Percentiles rank a stretch among this genome's conserved stretches.
These are phyloP conservation scores for Medicago arabica DNA, from an alignment of 306 rosid genomes.

Conservation along the genomic window DNA sequence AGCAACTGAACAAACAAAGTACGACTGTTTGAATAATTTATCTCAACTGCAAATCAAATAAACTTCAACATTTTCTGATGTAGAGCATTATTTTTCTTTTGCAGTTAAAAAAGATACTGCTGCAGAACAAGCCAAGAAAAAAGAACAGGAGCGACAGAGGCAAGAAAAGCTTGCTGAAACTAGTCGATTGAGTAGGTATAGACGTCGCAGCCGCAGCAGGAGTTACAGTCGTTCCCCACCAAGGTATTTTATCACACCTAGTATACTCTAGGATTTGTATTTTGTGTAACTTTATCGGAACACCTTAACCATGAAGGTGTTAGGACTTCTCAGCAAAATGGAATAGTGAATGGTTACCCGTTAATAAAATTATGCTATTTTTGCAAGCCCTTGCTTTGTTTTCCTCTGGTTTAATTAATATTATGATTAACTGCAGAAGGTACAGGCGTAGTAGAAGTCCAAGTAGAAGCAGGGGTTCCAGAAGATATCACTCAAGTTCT, in stretches of 20 bases:
- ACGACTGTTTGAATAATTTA: slow-evolving; percentile 42
- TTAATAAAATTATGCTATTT: slow-evolving; percentile 3
- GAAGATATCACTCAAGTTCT: slow-evolving; percentile 69
- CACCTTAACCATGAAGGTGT: not conserved
- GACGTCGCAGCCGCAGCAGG: slow-evolving; percentile 75
- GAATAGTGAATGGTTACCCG: not conserved
- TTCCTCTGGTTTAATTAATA: slow-evolving; percentile 1
- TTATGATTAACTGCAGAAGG: slow-evolving; percentile 60
- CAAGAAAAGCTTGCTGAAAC: slow-evolving; percentile 96
- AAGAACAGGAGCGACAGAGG: slow-evolving; percentile 92
- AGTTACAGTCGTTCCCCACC: slow-evolving; percentile 90
- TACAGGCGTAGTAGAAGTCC: slow-evolving; percentile 80
- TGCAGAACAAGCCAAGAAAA: slow-evolving; percentile 87
- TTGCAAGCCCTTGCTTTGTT: not conserved
- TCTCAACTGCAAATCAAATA: slow-evolving; percentile 36
- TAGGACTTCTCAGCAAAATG: slow-evolving; percentile 5
- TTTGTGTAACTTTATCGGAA: not conserved
- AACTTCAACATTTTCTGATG: slow-evolving; percentile 8
- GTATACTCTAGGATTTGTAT: not conserved
- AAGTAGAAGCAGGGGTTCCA: slow-evolving; percentile 76
- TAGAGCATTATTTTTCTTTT: slow-evolving; percentile 5
- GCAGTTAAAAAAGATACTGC: slow-evolving; percentile 97
- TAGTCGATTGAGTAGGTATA: slow-evolving; percentile 75
- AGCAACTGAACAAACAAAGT: slow-evolving; percentile 94
- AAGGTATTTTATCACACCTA: slow-evolving; percentile 50